Evolutionary conservation across 306 rosid genomes (phyloP).

Genomic region (Trichosanthes truncata): DNA sequence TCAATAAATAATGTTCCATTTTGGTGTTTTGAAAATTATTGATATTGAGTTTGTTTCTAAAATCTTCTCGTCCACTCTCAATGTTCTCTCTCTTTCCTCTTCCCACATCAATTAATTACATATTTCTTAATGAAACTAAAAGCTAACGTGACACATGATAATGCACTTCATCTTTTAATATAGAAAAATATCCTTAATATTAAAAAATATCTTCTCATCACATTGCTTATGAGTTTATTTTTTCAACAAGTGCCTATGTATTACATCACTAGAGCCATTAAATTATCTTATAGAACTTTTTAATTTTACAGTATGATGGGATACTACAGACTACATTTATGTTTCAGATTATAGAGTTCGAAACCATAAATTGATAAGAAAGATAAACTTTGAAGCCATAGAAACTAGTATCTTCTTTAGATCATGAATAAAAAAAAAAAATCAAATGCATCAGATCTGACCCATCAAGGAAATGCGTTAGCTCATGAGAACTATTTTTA

Average conservation of each 20-base stretch:
- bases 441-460: not conserved
- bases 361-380: not conserved
- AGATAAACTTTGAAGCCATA: not conserved
- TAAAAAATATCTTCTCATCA: not conserved
- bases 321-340: not conserved
- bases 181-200: not conserved
- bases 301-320: not conserved
- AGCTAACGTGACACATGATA: not conserved
- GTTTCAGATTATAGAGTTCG: not conserved
- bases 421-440: not conserved
- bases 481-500: not conserved
- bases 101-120: not conserved
- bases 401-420: not conserved
- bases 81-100: not conserved
- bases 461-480: not conserved
- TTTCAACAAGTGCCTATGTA: not conserved
- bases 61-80: not conserved
- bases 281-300: not conserved
- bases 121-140: not conserved
- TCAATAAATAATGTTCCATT: not conserved
- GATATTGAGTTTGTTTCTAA: not conserved
- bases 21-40: not conserved
- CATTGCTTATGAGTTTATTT: not conserved
- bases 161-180: not conserved
- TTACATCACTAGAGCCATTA: not conserved